These are phyloP conservation scores for Isoetes engelmannii DNA, from an alignment of 83 land plant species.

Conservation along the genomic window DNA sequence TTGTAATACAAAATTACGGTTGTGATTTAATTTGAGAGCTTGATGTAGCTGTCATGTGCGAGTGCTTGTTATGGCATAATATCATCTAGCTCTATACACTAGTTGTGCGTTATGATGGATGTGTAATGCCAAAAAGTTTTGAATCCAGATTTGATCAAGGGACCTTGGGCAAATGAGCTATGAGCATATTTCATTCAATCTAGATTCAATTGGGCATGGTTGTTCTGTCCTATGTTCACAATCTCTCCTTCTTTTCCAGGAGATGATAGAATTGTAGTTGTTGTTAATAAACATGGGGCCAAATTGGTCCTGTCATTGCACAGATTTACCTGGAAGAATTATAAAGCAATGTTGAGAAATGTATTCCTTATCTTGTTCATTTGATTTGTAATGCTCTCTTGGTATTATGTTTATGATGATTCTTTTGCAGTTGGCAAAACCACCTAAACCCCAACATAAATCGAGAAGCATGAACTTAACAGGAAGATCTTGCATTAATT, in stretches of 20 bases:
- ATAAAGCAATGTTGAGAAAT: slow-evolving; percentile 77
- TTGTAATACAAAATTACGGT: too few species aligned
- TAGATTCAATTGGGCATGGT: not conserved
- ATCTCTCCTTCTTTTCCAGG: not conserved
- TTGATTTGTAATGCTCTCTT: too few species aligned
- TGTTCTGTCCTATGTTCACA: not conserved
- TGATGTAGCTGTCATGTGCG: too few species aligned
- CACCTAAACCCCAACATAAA: slow-evolving; percentile 82
- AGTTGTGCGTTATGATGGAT: slow-evolving; percentile 84
- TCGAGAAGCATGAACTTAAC: slow-evolving; percentile 73
- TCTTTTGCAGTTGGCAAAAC: slow-evolving; percentile 85
- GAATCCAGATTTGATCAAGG: slow-evolving; percentile 87
- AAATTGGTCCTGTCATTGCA: slow-evolving; percentile 63
- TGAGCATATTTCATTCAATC: too few species aligned
- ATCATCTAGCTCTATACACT: too few species aligned
- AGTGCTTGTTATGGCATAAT: too few species aligned
- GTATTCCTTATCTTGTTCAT: too few species aligned
- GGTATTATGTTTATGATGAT: too few species aligned
- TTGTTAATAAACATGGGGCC: slow-evolving; percentile 49
- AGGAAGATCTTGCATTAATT: slow-evolving; percentile 69
- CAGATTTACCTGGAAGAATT: slow-evolving; percentile 43
- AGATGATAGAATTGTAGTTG: slow-evolving; percentile 18
- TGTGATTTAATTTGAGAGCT: too few species aligned
- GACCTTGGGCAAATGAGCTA: slow-evolving; percentile 95
- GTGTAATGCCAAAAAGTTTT: slow-evolving; percentile 97